Evolutionary conservation across 169 alveolate species (phyloP).

Genomic region (Cryptosporidium ryanae): DNA sequence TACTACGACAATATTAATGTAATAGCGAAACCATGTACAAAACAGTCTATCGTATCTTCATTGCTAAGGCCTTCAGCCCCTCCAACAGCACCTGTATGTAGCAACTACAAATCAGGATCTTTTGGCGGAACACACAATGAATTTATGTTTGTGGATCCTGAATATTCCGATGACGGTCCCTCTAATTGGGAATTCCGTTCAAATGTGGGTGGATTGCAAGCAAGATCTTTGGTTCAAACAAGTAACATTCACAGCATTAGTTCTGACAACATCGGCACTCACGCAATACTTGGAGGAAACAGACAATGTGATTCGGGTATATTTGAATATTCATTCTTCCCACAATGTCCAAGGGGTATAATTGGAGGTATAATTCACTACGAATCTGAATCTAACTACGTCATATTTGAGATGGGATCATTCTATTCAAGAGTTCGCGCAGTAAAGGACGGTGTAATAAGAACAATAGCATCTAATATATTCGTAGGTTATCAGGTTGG

Average conservation of each 20-base stretch:
- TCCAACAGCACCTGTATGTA: conserved; percentile 73
- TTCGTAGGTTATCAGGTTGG: conserved; percentile 71
- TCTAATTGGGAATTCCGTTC: conserved; percentile 76
- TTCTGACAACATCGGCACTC: conserved; percentile 67
- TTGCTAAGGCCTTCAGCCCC: conserved; percentile 51
- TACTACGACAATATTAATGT: conserved; percentile 58
- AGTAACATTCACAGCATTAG: conserved; percentile 69
- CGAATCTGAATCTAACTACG: conserved; percentile 35
- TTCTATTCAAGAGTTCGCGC: conserved; percentile 55
- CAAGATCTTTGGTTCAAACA: conserved; percentile 71
- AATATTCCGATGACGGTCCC: conserved; percentile 62
- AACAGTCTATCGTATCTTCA: conserved; percentile 34
- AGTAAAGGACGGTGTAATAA: conserved; percentile 44
- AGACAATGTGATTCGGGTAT: conserved; percentile 72
- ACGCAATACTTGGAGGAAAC: conserved; percentile 70
- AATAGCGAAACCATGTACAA: conserved; percentile 67
- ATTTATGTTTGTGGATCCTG: conserved; percentile 69
- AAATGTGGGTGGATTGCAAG: conserved; percentile 65
- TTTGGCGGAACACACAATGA: conserved; percentile 72
- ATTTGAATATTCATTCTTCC: conserved; percentile 70
- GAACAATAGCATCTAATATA: conserved; percentile 44
- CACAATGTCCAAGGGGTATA: conserved; percentile 70
- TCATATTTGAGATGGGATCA: conserved; percentile 72
- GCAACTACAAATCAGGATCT: conserved; percentile 72
- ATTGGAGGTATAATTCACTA: conserved; percentile 73